Evolutionary conservation across 176 grass and related monocot genomes (phyloP), one percentile per base, ranked within the genome.

Genomic region (Oryza brachyantha): DNA sequence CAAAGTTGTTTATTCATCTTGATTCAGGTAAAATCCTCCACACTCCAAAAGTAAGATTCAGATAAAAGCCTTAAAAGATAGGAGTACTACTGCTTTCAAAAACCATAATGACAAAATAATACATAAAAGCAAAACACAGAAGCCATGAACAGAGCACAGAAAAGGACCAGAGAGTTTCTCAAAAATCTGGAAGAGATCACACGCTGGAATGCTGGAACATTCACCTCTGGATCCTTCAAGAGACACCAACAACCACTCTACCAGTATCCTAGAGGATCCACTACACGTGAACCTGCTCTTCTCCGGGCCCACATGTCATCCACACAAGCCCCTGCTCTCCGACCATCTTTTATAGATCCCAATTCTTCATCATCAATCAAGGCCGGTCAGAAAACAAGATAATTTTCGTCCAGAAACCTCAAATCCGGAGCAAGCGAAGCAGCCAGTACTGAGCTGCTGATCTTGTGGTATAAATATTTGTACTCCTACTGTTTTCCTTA

Each of bases 211-310:
- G 39, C 38, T 81, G 57, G 79, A 73, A 54, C 70, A 66, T 74
- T 64, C 60, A 39, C 29, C 60, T 83, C 61, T 66, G 32, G 80
- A 83, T 83, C 34, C 61, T 75, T 83, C 80, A 55, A 61, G 61
- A 83, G 43, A 65, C 11, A 55, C 29, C 48, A 8, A 52, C 46
- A 5, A 52, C 48, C 5, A 52, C 4, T 50, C 5, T 52, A 8
- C 17, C 46, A 50, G 19, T 52, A 21, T 52, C 27, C 32, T 25
- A 66, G 17, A 36, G 4, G 32, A 37, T 37, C 64, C 29, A n/a
- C 61, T 64, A 32, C 29, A 64, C 16, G 62, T 35, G 62, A 64
- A 1, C 63, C 17, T 19, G 9, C 31, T 81, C 17, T 0, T 43
- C 12, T 5, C 48, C 21, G 10, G 38, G 38, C 29, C 57, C 79